Conservation (phyloP, 768 basidiomycete species). For the Termitomyces sp. region DNA sequence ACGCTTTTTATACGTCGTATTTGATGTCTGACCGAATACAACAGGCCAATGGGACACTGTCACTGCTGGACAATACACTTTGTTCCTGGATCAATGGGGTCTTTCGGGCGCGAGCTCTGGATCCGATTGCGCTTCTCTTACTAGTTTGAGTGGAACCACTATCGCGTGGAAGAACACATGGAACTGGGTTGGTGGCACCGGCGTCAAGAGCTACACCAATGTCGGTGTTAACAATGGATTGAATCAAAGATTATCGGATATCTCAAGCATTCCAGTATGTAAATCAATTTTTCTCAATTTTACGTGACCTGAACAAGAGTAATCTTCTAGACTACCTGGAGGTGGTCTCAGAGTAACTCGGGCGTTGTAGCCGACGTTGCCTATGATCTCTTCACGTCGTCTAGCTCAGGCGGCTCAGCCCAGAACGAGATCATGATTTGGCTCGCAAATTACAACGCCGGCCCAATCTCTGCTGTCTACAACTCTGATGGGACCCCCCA, state of each 20-base stretch:
- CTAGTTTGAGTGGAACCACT: conserved; percentile 32
- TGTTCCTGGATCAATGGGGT: conserved; percentile 47
- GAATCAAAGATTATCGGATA: conserved; percentile 48
- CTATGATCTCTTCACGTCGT: conserved; percentile 61
- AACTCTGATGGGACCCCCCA: conserved; percentile 37
- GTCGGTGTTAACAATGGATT: conserved; percentile 43
- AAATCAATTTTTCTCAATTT: background rate
- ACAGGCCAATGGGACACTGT: conserved; percentile 50
- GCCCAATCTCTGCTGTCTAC: conserved; percentile 50
- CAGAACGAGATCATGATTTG: conserved; percentile 59
- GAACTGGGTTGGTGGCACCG: conserved; percentile 45
- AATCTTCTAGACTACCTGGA: conserved; percentile 41
- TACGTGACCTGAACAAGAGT: background rate
- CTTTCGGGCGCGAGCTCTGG: conserved; percentile 35
- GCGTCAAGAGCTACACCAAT: conserved; percentile 61
- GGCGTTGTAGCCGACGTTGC: conserved; percentile 51
- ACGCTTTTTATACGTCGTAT: background rate
- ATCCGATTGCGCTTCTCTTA: conserved; percentile 43
- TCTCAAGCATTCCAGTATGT: conserved; percentile 50
- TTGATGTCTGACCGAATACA: background rate
- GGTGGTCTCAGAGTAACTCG: conserved; percentile 42
- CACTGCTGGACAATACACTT: conserved; percentile 36
- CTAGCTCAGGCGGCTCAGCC: conserved; percentile 39
- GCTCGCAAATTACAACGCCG: conserved; percentile 53
- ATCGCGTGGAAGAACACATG: conserved; percentile 49